phyloP scores from a whole-genome alignment of 2,329 filamentous ascomycete species.

The Apiospora hydei region DNA sequence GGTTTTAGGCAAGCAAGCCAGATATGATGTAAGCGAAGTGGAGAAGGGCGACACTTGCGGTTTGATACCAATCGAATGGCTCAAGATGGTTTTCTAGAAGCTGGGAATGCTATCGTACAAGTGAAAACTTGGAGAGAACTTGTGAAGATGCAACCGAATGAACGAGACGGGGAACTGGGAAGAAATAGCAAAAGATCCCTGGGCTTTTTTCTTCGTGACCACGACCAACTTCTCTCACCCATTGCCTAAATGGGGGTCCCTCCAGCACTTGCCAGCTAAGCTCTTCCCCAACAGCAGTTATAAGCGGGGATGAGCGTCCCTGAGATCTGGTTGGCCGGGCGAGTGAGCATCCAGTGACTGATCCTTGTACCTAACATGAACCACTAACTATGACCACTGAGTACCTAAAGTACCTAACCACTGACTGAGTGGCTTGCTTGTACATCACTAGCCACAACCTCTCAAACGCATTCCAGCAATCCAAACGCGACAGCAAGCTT shows the following conservation, averaged over 20 bases:
- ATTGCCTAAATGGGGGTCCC: background rate
- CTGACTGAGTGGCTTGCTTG: background rate
- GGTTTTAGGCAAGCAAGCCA: slow-evolving; percentile 20
- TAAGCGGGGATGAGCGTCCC: background rate
- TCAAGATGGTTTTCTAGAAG: background rate
- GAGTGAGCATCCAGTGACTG: background rate
- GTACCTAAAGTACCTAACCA: background rate
- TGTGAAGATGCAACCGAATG: background rate
- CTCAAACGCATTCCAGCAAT: background rate
- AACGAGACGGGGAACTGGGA: background rate
- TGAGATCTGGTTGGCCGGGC: slow-evolving; percentile 6
- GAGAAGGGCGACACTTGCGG: background rate
- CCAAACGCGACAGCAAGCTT: slow-evolving; percentile 12
- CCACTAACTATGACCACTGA: background rate
- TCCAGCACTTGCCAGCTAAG: background rate
- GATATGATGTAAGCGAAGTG: slow-evolving; percentile 23
- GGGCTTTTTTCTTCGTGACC: background rate
- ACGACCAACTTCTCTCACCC: background rate
- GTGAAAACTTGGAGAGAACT: background rate
- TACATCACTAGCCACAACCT: background rate
- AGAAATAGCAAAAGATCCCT: background rate
- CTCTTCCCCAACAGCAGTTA: slow-evolving; percentile 14
- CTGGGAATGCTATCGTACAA: slow-evolving; percentile 8
- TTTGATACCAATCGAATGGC: slow-evolving; percentile 24
- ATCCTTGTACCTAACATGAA: background rate